Evolutionary conservation across 2,329 filamentous ascomycete species (phyloP).

Genomic region (Penicillium sp.): DNA sequence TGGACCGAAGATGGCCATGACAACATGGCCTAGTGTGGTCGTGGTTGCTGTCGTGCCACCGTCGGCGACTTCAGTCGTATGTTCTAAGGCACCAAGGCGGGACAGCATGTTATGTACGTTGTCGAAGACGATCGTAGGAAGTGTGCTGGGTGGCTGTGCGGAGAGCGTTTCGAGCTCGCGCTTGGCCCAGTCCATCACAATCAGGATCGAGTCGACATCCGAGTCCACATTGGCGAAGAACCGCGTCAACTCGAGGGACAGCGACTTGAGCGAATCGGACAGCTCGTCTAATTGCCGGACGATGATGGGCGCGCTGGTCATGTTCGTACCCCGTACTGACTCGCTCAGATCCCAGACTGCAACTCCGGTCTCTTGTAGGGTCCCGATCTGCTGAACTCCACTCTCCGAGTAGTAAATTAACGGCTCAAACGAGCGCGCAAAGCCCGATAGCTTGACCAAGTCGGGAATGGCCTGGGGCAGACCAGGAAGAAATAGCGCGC

Average conservation of each 20-base stretch:
- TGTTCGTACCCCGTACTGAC: constrained; percentile 84
- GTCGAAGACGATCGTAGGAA: constrained; percentile 73
- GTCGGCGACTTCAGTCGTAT: constrained; percentile 30
- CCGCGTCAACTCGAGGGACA: constrained; percentile 82
- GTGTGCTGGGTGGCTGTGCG: constrained; percentile 61
- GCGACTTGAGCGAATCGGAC: constrained; percentile 79
- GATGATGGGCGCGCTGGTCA: constrained; percentile 86
- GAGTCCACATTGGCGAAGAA: constrained; percentile 95
- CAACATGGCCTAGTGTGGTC: constrained; percentile 71
- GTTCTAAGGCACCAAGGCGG: constrained; percentile 50
- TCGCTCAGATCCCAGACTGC: constrained; percentile 95
- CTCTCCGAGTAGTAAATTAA: constrained; percentile 94
- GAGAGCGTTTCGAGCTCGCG: constrained; percentile 76
- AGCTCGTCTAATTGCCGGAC: constrained; percentile 82
- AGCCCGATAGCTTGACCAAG: constrained; percentile 83
- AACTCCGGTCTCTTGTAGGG: constrained; percentile 86
- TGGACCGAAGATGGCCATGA: constrained; percentile 76
- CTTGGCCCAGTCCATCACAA: constrained; percentile 95
- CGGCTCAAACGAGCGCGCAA: constrained; percentile 90
- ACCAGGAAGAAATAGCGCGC: constrained; percentile 70
- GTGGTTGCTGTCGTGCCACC: constrained; percentile 35
- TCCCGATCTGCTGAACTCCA: constrained; percentile 80
- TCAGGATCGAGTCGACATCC: constrained; percentile 88
- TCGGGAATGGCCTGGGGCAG: constrained; percentile 72
- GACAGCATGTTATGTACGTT: constrained; percentile 81